Percentiles rank a stretch among this genome's conserved stretches.
These are phyloP conservation scores for Sporothrix protearum DNA, from an alignment of 2,329 filamentous ascomycete species.

Conservation along the genomic window DNA sequence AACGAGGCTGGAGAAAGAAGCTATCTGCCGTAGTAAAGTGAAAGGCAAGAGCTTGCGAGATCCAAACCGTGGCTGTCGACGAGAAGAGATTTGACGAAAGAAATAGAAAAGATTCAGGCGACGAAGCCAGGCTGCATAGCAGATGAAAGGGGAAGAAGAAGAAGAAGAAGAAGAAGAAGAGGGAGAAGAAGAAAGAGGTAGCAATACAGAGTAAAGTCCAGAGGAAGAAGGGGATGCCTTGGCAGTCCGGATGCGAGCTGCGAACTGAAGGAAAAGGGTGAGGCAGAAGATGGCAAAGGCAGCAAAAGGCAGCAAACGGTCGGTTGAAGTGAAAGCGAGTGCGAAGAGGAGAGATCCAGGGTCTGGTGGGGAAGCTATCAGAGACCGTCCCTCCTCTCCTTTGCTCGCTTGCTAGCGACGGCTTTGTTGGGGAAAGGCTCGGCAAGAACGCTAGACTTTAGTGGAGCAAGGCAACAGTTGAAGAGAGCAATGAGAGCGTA, in stretches of 20 bases:
- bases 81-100: not conserved
- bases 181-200: not conserved
- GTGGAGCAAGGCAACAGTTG: not conserved
- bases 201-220: not conserved
- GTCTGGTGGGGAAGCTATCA: constrained; percentile 18
- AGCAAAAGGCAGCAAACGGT: not conserved
- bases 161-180: not conserved
- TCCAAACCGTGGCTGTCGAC: not conserved
- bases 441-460: no score
- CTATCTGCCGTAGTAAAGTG: not conserved
- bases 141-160: not conserved
- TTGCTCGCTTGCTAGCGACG: not conserved
- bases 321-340: not conserved
- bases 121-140: not conserved
- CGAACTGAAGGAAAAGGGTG: not conserved
- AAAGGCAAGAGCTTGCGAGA: not conserved
- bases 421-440: constrained; percentile 23
- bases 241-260: not conserved
- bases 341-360: not conserved
- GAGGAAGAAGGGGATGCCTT: not conserved
- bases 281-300: not conserved
- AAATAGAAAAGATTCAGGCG: not conserved
- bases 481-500: not conserved
- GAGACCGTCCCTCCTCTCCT: not conserved
- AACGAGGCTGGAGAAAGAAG: not conserved